Percentiles rank a stretch among this genome's conserved stretches.
phyloP scores from a whole-genome alignment of 768 basidiomycete species.

The Boletus reticulatus region DNA sequence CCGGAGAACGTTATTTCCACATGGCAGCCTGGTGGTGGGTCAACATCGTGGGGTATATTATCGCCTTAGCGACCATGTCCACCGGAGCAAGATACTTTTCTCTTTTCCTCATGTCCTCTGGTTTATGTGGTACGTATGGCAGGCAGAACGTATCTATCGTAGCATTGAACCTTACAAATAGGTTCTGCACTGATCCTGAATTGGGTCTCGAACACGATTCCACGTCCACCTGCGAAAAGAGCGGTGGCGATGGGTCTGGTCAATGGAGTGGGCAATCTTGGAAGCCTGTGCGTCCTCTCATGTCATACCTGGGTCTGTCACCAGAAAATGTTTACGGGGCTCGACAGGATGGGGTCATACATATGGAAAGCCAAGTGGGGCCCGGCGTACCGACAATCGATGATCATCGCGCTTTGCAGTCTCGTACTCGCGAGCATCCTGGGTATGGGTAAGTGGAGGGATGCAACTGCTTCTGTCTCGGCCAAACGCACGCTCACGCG shows the following conservation, averaged over 20 bases:
- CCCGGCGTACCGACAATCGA: constrained; percentile 59
- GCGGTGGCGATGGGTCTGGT: constrained; percentile 61
- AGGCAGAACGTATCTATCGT: background rate
- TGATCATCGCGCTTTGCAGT: constrained; percentile 46
- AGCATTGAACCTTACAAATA: constrained; percentile 8
- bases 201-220: constrained; percentile 62
- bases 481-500: background rate
- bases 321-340: background rate
- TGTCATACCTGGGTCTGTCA: background rate
- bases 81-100: constrained; percentile 56
- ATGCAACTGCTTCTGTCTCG: too few species aligned
- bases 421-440: constrained; percentile 33
- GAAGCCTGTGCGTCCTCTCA: constrained; percentile 47
- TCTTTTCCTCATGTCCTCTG: constrained; percentile 61
- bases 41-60: constrained; percentile 57
- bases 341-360: constrained; percentile 53
- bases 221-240: constrained; percentile 55
- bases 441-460: constrained; percentile 30
- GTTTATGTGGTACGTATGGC: constrained; percentile 41
- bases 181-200: constrained; percentile 46
- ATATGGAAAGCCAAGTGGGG: constrained; percentile 63
- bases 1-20: constrained; percentile 68
- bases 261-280: constrained; percentile 57
- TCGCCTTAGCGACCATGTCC: constrained; percentile 50
- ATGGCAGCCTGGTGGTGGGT: constrained; percentile 56